phyloP scores from a whole-genome alignment of 2,329 filamentous ascomycete genomes.

The Shiraia sp. region DNA sequence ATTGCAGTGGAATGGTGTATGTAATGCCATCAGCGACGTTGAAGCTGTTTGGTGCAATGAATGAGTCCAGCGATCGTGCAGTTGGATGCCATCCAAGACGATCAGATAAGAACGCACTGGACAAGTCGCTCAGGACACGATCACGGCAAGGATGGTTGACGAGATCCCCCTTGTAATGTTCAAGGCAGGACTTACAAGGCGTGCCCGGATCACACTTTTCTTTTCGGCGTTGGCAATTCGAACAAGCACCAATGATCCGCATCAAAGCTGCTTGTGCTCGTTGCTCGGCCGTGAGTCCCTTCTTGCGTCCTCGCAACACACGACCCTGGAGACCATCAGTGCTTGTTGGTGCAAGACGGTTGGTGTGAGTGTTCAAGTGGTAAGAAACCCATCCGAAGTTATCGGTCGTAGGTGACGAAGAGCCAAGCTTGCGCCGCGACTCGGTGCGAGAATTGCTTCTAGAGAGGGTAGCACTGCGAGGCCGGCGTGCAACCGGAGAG shows the following conservation, averaged over 20 bases:
- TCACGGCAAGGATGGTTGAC: constrained; percentile 44
- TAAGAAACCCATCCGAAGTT: constrained; percentile 42
- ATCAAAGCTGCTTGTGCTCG: constrained; percentile 42
- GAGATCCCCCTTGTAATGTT: constrained; percentile 44
- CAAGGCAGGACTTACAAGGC: constrained; percentile 45
- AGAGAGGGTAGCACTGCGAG: constrained; percentile 26
- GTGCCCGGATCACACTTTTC: constrained; percentile 46
- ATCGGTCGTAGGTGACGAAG: constrained; percentile 34
- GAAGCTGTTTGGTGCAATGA: constrained; percentile 21
- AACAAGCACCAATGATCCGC: constrained; percentile 41
- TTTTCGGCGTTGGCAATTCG: constrained; percentile 42
- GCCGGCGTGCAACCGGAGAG: constrained; percentile 28
- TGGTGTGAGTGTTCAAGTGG: constrained; percentile 34
- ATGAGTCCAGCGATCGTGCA: constrained; percentile 29
- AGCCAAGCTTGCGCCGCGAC: constrained; percentile 23
- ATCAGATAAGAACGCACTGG: constrained; percentile 34
- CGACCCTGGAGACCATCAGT: constrained; percentile 30
- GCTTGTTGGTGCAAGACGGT: constrained; percentile 35
- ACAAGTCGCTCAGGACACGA: constrained; percentile 32
- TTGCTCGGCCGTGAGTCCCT: constrained; percentile 37
- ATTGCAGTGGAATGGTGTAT: constrained; percentile 36
- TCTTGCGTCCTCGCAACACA: constrained; percentile 37
- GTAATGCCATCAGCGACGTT: constrained; percentile 17
- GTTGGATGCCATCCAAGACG: constrained; percentile 43
- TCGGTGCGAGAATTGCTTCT: constrained; percentile 29